These are phyloP conservation scores for Hyphodiscus hymeniophilus DNA, from an alignment of 495 filamentous ascomycete species.

Conservation along the genomic window DNA sequence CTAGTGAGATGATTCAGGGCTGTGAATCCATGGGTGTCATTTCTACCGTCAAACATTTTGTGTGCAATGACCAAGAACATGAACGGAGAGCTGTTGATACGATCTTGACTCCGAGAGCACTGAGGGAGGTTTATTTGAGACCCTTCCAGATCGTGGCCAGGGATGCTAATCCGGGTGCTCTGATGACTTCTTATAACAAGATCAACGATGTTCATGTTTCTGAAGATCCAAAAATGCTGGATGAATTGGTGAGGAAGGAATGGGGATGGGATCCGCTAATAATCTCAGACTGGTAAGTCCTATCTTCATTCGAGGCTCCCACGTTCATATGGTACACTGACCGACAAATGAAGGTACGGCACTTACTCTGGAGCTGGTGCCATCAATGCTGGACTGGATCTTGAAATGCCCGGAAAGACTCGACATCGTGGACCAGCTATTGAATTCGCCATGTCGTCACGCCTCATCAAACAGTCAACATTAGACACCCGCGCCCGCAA, in stretches of 20 bases:
- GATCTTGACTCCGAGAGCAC: constrained; percentile 57
- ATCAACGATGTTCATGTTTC: constrained; percentile 62
- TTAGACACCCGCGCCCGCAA: constrained; percentile 54
- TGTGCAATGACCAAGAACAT: constrained; percentile 71
- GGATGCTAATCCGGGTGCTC: constrained; percentile 52
- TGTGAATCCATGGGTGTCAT: constrained; percentile 61
- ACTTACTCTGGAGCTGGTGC: constrained; percentile 57
- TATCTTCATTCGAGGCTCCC: not conserved
- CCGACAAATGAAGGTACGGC: constrained; percentile 40
- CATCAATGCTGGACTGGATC: constrained; percentile 58
- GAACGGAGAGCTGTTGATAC: constrained; percentile 58
- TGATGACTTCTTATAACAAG: constrained; percentile 72
- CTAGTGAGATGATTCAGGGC: constrained; percentile 55
- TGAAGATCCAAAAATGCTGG: constrained; percentile 53
- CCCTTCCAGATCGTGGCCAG: constrained; percentile 65
- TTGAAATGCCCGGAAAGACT: constrained; percentile 71
- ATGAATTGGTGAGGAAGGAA: constrained; percentile 56
- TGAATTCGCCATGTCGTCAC: constrained; percentile 46
- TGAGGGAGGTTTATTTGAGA: constrained; percentile 68
- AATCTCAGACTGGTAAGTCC: constrained; percentile 14
- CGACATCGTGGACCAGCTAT: constrained; percentile 53
- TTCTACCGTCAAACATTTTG: constrained; percentile 71
- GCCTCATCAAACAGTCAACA: constrained; percentile 46
- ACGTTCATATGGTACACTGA: not conserved
- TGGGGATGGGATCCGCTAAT: constrained; percentile 29